phyloP scores from a whole-genome alignment of 306 rosid genomes.

The Calophaca sinica region DNA sequence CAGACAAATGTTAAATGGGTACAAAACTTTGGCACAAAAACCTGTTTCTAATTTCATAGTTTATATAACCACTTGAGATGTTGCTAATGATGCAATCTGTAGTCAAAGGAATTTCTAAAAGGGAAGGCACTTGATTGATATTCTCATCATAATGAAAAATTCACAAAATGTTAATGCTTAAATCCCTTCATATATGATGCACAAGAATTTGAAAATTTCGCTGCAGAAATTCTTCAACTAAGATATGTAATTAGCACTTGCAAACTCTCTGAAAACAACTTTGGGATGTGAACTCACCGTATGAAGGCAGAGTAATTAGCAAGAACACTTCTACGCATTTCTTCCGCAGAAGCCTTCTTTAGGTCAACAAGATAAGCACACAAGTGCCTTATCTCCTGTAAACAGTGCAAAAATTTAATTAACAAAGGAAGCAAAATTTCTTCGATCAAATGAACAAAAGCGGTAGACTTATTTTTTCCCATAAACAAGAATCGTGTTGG shows the following conservation, averaged over 20 bases:
- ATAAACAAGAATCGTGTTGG: background rate
- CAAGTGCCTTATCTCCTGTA: conserved; percentile 80
- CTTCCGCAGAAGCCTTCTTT: conserved; percentile 96
- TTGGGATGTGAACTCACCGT: conserved; percentile 54
- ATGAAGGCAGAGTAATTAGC: conserved; percentile 92
- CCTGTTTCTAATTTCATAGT: background rate
- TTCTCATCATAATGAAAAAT: background rate
- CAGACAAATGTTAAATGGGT: too few relatives aligned
- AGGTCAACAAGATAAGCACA: conserved; percentile 71
- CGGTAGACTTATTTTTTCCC: background rate
- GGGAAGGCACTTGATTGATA: background rate
- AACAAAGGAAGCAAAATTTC: background rate
- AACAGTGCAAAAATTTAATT: conserved; percentile 18
- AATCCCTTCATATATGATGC: background rate
- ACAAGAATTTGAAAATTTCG: conserved; percentile 1
- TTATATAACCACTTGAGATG: conserved; percentile 14
- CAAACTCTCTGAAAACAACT: background rate
- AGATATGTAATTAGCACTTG: background rate
- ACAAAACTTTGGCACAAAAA: too few relatives aligned
- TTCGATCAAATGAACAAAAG: background rate
- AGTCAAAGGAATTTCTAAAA: background rate
- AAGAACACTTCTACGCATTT: conserved; percentile 94
- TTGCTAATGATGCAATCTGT: background rate
- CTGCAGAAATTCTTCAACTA: background rate
- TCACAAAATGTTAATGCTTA: background rate